Percentiles rank a stretch among this genome's conserved stretches.
These are phyloP conservation scores for Lecanicillium sp. DNA, from an alignment of 2,329 filamentous ascomycete species.

Conservation along the genomic window DNA sequence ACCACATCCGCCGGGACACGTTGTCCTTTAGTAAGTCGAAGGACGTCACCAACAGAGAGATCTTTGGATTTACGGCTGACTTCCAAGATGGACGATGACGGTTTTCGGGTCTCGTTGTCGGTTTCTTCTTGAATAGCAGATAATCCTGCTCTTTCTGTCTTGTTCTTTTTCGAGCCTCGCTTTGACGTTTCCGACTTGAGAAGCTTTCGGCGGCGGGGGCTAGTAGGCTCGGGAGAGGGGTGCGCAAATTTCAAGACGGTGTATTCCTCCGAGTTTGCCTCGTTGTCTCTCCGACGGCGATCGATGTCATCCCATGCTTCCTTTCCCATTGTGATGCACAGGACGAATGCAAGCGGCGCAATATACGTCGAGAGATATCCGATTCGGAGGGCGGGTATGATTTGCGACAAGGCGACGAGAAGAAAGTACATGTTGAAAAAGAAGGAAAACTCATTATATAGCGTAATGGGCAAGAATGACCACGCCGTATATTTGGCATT, in stretches of 20 bases:
- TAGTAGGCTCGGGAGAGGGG: slow-evolving; percentile 34
- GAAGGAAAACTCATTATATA: slow-evolving; percentile 99
- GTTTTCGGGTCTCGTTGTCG: slow-evolving; percentile 42
- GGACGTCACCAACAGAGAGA: slow-evolving; percentile 88
- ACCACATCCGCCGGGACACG: slow-evolving; percentile 91
- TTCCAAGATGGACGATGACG: slow-evolving; percentile 54
- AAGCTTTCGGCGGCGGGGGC: slow-evolving; percentile 30
- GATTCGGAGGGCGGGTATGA: slow-evolving; percentile 82
- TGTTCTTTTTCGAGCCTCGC: slow-evolving; percentile 26
- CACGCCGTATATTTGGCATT: slow-evolving; percentile 97
- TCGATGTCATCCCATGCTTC: slow-evolving; percentile 93
- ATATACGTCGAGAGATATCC: slow-evolving; percentile 94
- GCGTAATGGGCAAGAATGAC: slow-evolving; percentile 86
- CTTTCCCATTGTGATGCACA: slow-evolving; percentile 88
- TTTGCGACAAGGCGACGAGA: slow-evolving; percentile 87
- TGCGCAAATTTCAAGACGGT: slow-evolving; percentile 68
- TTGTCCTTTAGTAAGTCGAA: slow-evolving; percentile 88
- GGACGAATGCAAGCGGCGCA: slow-evolving; percentile 84
- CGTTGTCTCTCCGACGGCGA: slow-evolving; percentile 76
- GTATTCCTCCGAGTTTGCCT: slow-evolving; percentile 91
- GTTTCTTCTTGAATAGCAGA: slow-evolving; percentile 68
- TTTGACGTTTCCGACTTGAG: slow-evolving; percentile 39
- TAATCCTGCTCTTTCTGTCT: slow-evolving; percentile 32
- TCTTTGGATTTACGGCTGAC: slow-evolving; percentile 77
- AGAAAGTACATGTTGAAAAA: slow-evolving; percentile 99